phyloP scores from a whole-genome alignment of 805 yeast species.

The Nakazawaea holstii region DNA sequence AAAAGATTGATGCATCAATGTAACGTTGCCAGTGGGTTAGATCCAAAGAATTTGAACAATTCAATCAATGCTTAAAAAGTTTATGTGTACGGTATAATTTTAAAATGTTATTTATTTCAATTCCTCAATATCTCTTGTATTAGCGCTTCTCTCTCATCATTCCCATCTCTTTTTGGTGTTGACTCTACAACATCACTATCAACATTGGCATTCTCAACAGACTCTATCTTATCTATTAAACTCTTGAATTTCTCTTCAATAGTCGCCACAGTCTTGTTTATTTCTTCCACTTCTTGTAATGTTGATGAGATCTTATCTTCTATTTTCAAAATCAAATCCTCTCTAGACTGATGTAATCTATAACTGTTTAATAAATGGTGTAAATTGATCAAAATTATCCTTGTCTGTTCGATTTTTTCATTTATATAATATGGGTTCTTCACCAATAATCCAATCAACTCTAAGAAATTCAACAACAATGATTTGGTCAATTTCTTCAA shows the following conservation, averaged over 20 bases:
- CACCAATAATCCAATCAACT: constrained; percentile 71
- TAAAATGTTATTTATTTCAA: not conserved
- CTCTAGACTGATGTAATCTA: constrained; percentile 93
- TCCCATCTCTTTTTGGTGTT: not conserved
- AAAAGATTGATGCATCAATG: constrained; percentile 90
- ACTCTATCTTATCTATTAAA: constrained; percentile 1
- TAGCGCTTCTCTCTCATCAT: not conserved
- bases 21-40: constrained; percentile 78
- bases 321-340: constrained; percentile 73
- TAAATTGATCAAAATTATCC: constrained; percentile 77
- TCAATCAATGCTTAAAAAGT: not conserved
- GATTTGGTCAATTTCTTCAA: constrained; percentile 78
- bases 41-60: constrained; percentile 37
- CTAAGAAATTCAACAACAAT: constrained; percentile 72
- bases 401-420: constrained; percentile 68
- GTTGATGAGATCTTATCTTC: constrained; percentile 49
- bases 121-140: not conserved
- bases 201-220: not conserved
- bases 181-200: not conserved
- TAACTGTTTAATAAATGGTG: constrained; percentile 91
- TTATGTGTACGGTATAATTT: not conserved
- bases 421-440: constrained; percentile 60
- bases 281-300: constrained; percentile 4
- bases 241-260: constrained; percentile 6
- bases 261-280: constrained; percentile 1